Evolutionary conservation across 2,329 filamentous ascomycete species (phyloP), one percentile per base, ranked within the genome.

Genomic region (Dendrostoma leiphaemia): DNA sequence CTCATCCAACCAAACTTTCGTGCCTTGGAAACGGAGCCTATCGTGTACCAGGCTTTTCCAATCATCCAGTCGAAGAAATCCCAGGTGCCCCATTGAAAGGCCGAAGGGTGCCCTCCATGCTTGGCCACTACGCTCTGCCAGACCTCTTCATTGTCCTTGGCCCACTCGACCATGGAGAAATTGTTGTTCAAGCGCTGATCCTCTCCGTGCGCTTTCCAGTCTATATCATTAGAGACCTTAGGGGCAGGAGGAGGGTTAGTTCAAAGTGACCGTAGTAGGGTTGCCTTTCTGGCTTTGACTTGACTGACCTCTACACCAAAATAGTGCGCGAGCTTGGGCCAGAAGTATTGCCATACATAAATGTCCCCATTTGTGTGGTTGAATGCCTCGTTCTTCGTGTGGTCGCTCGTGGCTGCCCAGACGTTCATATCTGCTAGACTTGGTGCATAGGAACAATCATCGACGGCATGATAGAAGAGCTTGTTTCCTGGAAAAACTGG

Each of bases 401-500:
- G 57, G 6, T 60, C 56, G 3, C 58, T 24, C 1, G 63, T 62
- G 0, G 60, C 54, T 7, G 62, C 62, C 56, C 60, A 66, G 2
- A 67, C 58, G 3, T 60, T 63, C 26, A 68, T 54, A 35, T 66
- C 64, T 1, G 65, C 65, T 12, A 68, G 48, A 26, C 60, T 61
- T 2, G 60, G 62, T 1, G 66, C 59, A 38, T 67, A 65, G 1
- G 65, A 65, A n/a, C 56, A 60, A 32, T 68, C 64, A 19, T 68
- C 64, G 6, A 64, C 58, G 1, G 57, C 56, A 50, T 63, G 60
- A 51, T 60, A 68, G 48, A 66, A 65, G 28, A 63, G 65, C 40
- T 62, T 57, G 23, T 66, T 67, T 6, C 62, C 64, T 1, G 65
- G 65, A 34, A 68, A 65, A 1, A 40, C 43, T 1, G 62, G 59